Conservation (phyloP, 148 eudicot species). For the Beta vulgaris region DNA sequence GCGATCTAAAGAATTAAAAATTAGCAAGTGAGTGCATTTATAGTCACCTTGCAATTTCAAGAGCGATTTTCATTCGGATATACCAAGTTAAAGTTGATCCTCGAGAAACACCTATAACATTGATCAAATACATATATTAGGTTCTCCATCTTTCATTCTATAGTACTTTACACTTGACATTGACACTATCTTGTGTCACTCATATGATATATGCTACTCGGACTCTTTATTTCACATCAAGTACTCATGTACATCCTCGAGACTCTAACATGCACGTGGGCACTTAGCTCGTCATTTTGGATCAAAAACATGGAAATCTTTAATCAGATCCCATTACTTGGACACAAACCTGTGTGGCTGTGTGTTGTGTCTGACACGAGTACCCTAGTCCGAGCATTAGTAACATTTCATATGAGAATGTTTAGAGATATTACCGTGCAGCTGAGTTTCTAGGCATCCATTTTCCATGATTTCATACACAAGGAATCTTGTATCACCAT, state of each 20-base stretch:
- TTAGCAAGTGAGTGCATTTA: not conserved
- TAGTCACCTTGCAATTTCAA: constrained; percentile 61
- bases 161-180: not conserved
- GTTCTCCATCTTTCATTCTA: constrained; percentile 5
- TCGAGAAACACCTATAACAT: constrained; percentile 48
- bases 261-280: not conserved
- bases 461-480: constrained; percentile 64
- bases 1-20: not conserved
- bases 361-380: not conserved
- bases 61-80: constrained; percentile 61
- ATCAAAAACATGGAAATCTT: not conserved
- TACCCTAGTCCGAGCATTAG: not conserved
- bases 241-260: not conserved
- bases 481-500: constrained; percentile 49
- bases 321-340: too few relatives aligned
- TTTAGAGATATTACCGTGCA: constrained; percentile 47
- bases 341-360: too few relatives aligned
- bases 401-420: not conserved
- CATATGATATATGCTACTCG: not conserved
- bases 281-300: not conserved
- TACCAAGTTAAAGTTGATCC: constrained; percentile 67
- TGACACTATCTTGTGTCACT: not conserved
- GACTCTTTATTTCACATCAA: not conserved
- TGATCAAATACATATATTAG: constrained; percentile 9
- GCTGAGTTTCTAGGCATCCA: constrained; percentile 55